A percentile compares a stretch with the other conserved stretches of the same genome.
Conservation (phyloP, 345 rosid genomes). For the Camelina sativa region DNA sequence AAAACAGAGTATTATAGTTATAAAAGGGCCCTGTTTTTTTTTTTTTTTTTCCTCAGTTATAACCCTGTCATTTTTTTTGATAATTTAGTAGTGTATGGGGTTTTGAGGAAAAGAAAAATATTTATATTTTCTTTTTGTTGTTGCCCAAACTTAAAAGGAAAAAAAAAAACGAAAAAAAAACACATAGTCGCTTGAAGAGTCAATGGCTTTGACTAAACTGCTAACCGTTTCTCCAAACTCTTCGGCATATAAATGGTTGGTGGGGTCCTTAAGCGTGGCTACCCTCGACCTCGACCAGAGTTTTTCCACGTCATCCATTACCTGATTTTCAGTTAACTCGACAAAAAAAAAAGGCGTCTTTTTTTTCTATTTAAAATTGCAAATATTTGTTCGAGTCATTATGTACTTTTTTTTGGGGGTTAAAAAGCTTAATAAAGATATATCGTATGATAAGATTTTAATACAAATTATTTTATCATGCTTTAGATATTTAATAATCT, state of each 20-base stretch:
- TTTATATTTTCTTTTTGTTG: too few species aligned
- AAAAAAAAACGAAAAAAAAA: not conserved
- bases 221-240: constrained; percentile 40
- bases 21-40: too few species aligned
- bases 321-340: not conserved
- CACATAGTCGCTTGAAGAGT: not conserved
- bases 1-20: not conserved
- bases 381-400: not conserved
- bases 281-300: not conserved
- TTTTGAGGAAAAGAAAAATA: too few species aligned
- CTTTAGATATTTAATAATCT: not conserved
- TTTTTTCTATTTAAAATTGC: not conserved
- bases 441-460: not conserved
- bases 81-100: too few species aligned
- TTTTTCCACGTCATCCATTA: constrained; percentile 25
- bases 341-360: not conserved
- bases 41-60: not conserved
- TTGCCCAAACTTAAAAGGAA: not conserved
- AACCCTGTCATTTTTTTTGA: not conserved
- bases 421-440: not conserved
- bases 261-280: constrained; percentile 34
- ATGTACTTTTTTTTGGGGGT: too few species aligned
- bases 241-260: constrained; percentile 15
- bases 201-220: constrained; percentile 38
- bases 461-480: not conserved